These are phyloP conservation scores for Lachnellula arida DNA, from an alignment of 2,329 filamentous ascomycete species.

Conservation along the genomic window DNA sequence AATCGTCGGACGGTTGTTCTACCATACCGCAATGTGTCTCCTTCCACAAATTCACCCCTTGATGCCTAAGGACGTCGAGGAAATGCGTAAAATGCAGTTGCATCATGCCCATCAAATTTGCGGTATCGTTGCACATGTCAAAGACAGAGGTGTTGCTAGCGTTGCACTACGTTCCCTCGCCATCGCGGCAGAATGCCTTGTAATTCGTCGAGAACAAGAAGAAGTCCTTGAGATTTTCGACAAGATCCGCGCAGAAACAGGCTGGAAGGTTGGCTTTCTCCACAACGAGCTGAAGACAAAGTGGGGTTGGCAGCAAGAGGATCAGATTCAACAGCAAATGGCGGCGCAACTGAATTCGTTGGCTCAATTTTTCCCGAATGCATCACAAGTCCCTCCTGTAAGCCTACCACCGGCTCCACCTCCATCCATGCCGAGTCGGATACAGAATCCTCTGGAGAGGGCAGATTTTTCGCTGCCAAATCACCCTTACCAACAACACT, in stretches of 20 bases:
- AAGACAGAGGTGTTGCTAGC: slow-evolving; percentile 72
- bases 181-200: slow-evolving; percentile 70
- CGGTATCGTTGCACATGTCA: slow-evolving; percentile 80
- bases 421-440: slow-evolving; percentile 35
- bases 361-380: slow-evolving; percentile 26
- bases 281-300: slow-evolving; percentile 65
- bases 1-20: slow-evolving; percentile 79
- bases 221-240: slow-evolving; percentile 76
- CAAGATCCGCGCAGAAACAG: slow-evolving; percentile 68
- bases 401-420: slow-evolving; percentile 22
- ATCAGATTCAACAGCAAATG: slow-evolving; percentile 23
- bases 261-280: slow-evolving; percentile 72
- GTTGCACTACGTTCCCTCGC: slow-evolving; percentile 76
- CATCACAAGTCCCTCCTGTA: slow-evolving; percentile 8
- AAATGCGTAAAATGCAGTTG: slow-evolving; percentile 66
- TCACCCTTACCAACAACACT: slow-evolving; percentile 77
- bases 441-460: slow-evolving; percentile 66
- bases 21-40: slow-evolving; percentile 80
- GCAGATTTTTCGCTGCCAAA: slow-evolving; percentile 75
- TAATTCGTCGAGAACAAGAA: slow-evolving; percentile 65
- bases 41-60: slow-evolving; percentile 76
- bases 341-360: slow-evolving; percentile 22
- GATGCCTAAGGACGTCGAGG: slow-evolving; percentile 48
- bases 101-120: slow-evolving; percentile 81
- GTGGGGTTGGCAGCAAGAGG: slow-evolving; percentile 64